Percentiles rank a stretch among this genome's conserved stretches.
Evolutionary conservation across 305 asterid genomes (phyloP).

Genomic region (Fraxinus dipetala): DNA sequence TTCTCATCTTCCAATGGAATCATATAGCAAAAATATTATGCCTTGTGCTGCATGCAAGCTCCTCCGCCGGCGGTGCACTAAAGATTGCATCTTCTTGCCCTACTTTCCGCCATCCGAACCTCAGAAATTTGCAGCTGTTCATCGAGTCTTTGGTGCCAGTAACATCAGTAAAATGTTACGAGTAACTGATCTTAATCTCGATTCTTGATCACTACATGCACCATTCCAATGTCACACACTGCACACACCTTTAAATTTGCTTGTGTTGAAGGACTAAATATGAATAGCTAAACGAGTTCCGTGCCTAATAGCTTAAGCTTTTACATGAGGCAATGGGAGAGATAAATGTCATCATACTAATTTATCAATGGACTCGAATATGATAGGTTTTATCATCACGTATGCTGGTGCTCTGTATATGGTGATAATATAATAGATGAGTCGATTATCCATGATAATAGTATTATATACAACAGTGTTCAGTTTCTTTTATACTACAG

Average conservation of each 20-base stretch:
- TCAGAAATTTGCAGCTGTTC: constrained; percentile 38
- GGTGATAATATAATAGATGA: background rate
- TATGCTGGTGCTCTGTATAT: background rate
- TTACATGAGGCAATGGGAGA: background rate
- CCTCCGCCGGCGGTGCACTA: constrained; percentile 42
- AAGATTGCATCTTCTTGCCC: constrained; percentile 40
- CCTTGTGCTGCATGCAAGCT: constrained; percentile 50
- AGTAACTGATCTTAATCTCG: constrained; percentile 20
- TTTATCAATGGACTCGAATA: background rate
- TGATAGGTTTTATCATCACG: background rate
- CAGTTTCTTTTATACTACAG: background rate
- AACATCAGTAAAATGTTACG: constrained; percentile 43
- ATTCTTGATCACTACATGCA: background rate
- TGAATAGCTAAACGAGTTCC: background rate
- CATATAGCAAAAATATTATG: constrained; percentile 28
- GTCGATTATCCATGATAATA: background rate
- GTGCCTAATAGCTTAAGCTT: background rate
- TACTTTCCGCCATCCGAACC: constrained; percentile 39
- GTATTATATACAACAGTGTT: background rate
- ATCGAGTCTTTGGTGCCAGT: constrained; percentile 48
- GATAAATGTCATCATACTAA: background rate
- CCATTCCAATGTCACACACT: background rate
- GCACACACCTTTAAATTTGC: background rate
- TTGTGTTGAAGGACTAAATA: background rate
- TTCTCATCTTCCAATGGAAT: constrained; percentile 23